Percentiles rank a stretch among this genome's conserved stretches.
These are phyloP conservation scores for Coemansia sp. DNA, from an alignment of 192 early-diverging fungal species.

Conservation along the genomic window DNA sequence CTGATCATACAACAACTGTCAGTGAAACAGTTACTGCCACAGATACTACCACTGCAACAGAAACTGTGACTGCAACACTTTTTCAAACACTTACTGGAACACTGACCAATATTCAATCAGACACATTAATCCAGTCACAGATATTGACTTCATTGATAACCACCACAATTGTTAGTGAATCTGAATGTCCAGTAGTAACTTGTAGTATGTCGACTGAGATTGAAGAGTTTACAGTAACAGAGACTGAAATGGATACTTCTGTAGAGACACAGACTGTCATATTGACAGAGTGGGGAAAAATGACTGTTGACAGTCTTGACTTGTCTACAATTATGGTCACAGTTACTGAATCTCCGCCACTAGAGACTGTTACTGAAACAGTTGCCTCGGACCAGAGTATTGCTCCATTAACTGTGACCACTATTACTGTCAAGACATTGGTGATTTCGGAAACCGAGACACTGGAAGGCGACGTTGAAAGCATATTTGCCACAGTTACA, in stretches of 20 bases:
- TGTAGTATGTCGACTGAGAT: neutral
- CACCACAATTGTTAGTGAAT: neutral
- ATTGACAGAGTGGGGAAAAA: neutral
- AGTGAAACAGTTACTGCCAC: constrained; percentile 5
- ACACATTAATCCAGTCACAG: neutral
- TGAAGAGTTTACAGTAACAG: neutral
- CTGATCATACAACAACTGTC: constrained; percentile 7
- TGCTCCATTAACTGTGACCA: neutral
- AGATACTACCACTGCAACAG: constrained; percentile 2
- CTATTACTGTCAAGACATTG: neutral
- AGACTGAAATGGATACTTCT: neutral
- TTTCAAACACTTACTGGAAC: neutral
- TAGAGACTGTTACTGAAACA: neutral
- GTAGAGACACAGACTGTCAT: constrained; percentile 3
- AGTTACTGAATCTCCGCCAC: neutral
- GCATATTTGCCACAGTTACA: neutral
- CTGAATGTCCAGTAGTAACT: neutral
- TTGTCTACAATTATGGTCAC: neutral
- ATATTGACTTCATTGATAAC: neutral
- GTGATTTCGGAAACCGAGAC: neutral
- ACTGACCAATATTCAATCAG: neutral
- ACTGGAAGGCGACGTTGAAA: neutral
- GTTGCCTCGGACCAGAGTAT: neutral
- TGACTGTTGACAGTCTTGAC: neutral
- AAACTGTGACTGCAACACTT: neutral